Evolutionary conservation across 1,284 basidiomycete species (phyloP), one percentile per base, ranked within the genome.

Genomic region (Bjerkandera adusta): DNA sequence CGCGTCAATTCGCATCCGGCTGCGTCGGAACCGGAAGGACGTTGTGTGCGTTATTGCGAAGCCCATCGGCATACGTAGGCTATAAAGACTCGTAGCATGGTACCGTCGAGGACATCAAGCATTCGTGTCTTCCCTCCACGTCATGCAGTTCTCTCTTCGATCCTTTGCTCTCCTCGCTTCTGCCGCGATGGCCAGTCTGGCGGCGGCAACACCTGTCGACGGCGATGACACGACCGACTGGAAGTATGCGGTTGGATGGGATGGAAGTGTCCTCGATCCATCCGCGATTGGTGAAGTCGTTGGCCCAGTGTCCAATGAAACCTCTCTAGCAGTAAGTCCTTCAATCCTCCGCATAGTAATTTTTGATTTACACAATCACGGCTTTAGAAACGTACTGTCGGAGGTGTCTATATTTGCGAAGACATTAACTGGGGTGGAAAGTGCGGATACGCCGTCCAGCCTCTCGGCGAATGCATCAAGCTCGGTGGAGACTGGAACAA

Each of bases 401-500:
- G 42, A 1, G 41, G 36, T 15, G 46, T 39, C 12, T 51, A 48
- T 42, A 36, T 48, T 41, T 51, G 49, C 46, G 35, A 45, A 3
- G 49, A 42, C 8, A 43, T 48, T n/a, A 40, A 51, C 45, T 51
- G 49, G 49, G 30, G 36, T 16, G 49, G 49, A 2, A 20, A 18
- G 2, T 51, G 49, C 41, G 41, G 41, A 3, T 30, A 48, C 35
- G 46, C 46, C 6, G 40, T 48, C 15, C 40, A 48, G n/a, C 37
- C 36, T 4, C 21, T 44, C 24, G 32, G 41, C 13, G 32, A 34
- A 25, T 51, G 49, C 41, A 48, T 44, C 27, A 18, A 27, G 15
- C 37, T 51, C 22, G 41, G 36, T 6, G 22, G 21, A n/a, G 47
- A 48, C 12, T 51, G 46, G 36, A 45, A 38, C 29, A 45, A 40